Evolutionary conservation across 2,329 filamentous ascomycete species (phyloP), one percentile per base, ranked within the genome.

Genomic region (Penicillium hesseltinei): DNA sequence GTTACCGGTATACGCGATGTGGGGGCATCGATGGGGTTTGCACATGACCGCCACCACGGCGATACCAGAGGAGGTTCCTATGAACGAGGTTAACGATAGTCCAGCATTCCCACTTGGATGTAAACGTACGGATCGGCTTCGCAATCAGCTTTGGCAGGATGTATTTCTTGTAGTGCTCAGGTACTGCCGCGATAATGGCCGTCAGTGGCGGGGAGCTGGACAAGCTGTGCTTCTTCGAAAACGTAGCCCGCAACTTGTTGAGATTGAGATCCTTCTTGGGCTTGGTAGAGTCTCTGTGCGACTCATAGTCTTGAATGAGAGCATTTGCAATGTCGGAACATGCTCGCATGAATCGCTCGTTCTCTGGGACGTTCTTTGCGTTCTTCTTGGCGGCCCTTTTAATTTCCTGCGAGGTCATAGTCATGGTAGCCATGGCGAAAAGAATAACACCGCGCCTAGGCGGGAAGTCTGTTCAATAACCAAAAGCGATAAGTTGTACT

Each of bases 91-190:
- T 61, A 69, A 54, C 45, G 29, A 45, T 15, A 44, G 21, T 9
- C 33, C 23, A 42, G 5, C 4, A 27, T 38, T 31, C 9, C 8
- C 4, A 31, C 13, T 5, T 27, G 25, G 25, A 33, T 49, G 11
- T 45, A 23, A 15, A 79, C 83, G 69, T 82, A 89, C 90, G 84
- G 59, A 99, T 97, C 2, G 94, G 94, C 77, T 99, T 99, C 27
- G 95, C 94, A 67, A 99, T 92, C 61, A 99, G 81, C 77, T 96
- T 96, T 21, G 92, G 94, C 61, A 97, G 78, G 60, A 99, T 97
- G 70, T 97, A 97, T 79, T 97, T 99, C 81, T 97, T 99, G 80
- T 97, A 97, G 74, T 97, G 92, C 73, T 99, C 94, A n/a, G 95
- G 95, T 36, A 99, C 93, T 10, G 94, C 94, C 54, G 94, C 91